Evolutionary conservation across 1,284 basidiomycete genomes (phyloP).

Genomic region (Pseudozyma thailandica): DNA sequence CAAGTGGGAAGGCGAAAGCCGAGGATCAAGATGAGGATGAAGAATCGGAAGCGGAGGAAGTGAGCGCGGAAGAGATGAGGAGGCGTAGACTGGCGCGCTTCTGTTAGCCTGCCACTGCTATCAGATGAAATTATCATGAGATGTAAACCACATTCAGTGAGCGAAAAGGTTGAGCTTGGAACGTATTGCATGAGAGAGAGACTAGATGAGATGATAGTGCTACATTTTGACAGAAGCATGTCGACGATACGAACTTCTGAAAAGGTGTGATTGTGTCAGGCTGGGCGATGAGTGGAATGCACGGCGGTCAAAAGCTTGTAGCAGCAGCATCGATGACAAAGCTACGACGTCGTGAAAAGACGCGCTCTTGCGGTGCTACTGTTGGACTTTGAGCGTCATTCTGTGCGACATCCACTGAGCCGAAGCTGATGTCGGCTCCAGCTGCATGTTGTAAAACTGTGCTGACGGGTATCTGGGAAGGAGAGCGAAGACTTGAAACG

Average conservation of each 20-base stretch:
- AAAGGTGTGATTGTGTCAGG: constrained; percentile 1
- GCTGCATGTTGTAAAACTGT: constrained; percentile 1
- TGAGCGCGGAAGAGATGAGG: constrained; percentile 60
- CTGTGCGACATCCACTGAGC: background rate
- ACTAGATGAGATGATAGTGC: constrained; percentile 16
- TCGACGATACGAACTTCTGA: background rate
- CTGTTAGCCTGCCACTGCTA: constrained; percentile 11
- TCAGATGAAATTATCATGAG: background rate
- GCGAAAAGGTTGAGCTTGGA: constrained; percentile 2
- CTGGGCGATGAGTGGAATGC: background rate
- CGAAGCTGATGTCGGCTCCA: constrained; percentile 4
- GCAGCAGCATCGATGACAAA: background rate
- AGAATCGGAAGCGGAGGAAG: constrained; percentile 43
- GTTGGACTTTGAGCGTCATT: no score
- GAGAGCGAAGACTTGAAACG: background rate
- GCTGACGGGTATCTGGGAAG: constrained; percentile 40
- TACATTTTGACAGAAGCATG: constrained; percentile 16
- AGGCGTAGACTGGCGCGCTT: constrained; percentile 48
- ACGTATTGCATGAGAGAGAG: constrained; percentile 14
- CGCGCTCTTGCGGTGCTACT: no score
- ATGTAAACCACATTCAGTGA: no score
- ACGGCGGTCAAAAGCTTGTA: background rate
- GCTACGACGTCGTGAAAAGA: background rate
- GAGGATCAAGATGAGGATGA: constrained; percentile 53
- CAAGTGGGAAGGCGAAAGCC: constrained; percentile 7